Evolutionary conservation across 345 rosid genomes (phyloP), one percentile per base, ranked within the genome.

Genomic region (Kandelia obovata): DNA sequence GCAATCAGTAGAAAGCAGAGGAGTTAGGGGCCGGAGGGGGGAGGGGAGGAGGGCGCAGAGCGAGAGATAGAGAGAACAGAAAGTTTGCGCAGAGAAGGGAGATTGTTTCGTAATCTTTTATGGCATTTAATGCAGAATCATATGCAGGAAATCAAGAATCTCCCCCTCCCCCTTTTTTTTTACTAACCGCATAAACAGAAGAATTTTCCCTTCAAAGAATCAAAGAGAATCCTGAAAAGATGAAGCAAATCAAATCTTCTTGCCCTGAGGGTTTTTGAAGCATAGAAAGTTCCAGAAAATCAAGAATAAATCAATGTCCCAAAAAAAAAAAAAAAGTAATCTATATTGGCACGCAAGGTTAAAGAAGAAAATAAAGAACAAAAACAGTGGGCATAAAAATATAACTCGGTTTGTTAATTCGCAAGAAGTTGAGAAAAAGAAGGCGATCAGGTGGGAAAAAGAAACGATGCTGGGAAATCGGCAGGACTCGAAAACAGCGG

Each of bases 101-200:
- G 62, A 17, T 47, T 32, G 60, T 59, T 17, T 25, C 16, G 59
- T 58, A 76, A 61, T 67, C 73, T 60, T 60, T 26, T 67, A 68
- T 60, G 62, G 64, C 53, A 49, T 67, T 62, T n/a, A 19, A 67
- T 21, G 17, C 58, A 66, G 80, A 81, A 76, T 68, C 75, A 61
- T 66, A 61, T 59, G 20, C 46, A 66, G 73, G 69, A 74, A 78
- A 81, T 71, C 77, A 71, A 67, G 85, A 78, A 80, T 82, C 86
- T 73, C 59, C 71, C 70, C 21, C 21, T 21, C 21, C 21, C 21
- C 21, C 21, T 21, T 21, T 28, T 28, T 28, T 73, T 43, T 74
- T 31, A 19, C 56, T 62, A 32, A 47, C 52, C 30, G 75, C 75
- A 75, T 55, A 66, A 77, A 79, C 73, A 17, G 69, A 55, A 81